Evolutionary conservation across 2,329 filamentous ascomycete genomes (phyloP).

Genomic region (Massarina eburnea): DNA sequence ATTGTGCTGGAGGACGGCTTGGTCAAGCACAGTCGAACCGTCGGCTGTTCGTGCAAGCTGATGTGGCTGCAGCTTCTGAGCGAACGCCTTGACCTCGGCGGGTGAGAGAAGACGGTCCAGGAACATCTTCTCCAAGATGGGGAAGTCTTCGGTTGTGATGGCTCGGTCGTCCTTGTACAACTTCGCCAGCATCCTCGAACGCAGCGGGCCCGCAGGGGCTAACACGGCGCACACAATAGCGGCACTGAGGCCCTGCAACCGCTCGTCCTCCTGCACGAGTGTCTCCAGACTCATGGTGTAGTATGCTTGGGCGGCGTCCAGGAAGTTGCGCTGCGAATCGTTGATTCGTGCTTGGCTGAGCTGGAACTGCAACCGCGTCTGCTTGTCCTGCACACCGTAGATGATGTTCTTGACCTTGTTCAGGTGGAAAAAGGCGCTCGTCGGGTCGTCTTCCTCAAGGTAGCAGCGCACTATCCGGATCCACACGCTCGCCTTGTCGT

Average conservation of each 20-base stretch:
- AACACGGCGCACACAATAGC: conserved; percentile 92
- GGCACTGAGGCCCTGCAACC: conserved; percentile 79
- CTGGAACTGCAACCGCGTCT: conserved; percentile 80
- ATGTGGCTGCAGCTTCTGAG: conserved; percentile 76
- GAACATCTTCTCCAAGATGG: conserved; percentile 97
- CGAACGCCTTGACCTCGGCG: conserved; percentile 84
- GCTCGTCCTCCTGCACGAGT: conserved; percentile 82
- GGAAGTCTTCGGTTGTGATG: conserved; percentile 72
- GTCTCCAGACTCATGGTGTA: conserved; percentile 79
- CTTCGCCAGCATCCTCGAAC: conserved; percentile 76
- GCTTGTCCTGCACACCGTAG: conserved; percentile 71
- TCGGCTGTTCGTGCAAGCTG: conserved; percentile 89
- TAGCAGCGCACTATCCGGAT: conserved; percentile 93
- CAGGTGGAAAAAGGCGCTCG: conserved; percentile 79
- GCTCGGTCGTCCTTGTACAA: conserved; percentile 93
- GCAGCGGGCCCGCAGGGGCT: conserved; percentile 83
- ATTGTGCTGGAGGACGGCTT: conserved; percentile 95
- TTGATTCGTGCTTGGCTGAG: conserved; percentile 91
- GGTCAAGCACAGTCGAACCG: conserved; percentile 88
- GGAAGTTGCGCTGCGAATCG: conserved; percentile 85
- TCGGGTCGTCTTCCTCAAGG: conserved; percentile 90
- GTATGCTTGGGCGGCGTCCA: conserved; percentile 85
- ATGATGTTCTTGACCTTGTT: conserved; percentile 96
- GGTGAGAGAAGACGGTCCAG: conserved; percentile 80
- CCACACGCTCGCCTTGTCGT: conserved; percentile 83